Percentiles rank a stretch among this genome's conserved stretches.
Conservation (phyloP, 1,284 basidiomycete species). For the Ceratobasidium sp. region DNA sequence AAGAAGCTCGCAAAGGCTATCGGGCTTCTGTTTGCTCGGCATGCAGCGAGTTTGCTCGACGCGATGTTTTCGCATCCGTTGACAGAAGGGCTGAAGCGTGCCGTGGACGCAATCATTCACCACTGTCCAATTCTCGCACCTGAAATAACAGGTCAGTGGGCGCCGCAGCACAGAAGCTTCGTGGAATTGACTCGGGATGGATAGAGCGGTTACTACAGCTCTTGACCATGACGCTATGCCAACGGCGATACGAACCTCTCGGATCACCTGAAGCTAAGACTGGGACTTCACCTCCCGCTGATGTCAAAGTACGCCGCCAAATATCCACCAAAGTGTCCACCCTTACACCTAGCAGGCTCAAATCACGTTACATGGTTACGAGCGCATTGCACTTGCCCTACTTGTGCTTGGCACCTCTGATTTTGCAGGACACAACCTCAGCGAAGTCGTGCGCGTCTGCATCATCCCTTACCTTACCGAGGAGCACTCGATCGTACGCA, state of each 20-base stretch:
- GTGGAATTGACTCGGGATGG: not conserved
- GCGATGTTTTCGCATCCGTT: conserved; percentile 29
- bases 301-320: conserved; percentile 5
- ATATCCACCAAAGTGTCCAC: not conserved
- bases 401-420: conserved; percentile 22
- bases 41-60: conserved; percentile 16
- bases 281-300: conserved; percentile 10
- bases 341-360: not conserved
- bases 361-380: conserved; percentile 11
- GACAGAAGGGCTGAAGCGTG: conserved; percentile 24
- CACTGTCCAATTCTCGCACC: conserved; percentile 5
- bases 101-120: conserved; percentile 26
- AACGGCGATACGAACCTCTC: conserved; percentile 17
- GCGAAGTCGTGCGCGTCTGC: conserved; percentile 29
- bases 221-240: conserved; percentile 27
- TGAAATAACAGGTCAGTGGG: conserved; percentile 15
- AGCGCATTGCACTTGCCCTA: conserved; percentile 13
- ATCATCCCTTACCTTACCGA: conserved; percentile 21
- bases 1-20: conserved; percentile 28
- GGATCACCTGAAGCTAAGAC: conserved; percentile 30
- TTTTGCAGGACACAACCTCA: conserved; percentile 24
- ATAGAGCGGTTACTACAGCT: conserved; percentile 23
- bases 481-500: conserved; percentile 11
- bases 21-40: conserved; percentile 15
- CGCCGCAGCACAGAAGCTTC: not conserved